phyloP scores from a whole-genome alignment of 768 basidiomycete genomes.

The Fomitopsis serialis region DNA sequence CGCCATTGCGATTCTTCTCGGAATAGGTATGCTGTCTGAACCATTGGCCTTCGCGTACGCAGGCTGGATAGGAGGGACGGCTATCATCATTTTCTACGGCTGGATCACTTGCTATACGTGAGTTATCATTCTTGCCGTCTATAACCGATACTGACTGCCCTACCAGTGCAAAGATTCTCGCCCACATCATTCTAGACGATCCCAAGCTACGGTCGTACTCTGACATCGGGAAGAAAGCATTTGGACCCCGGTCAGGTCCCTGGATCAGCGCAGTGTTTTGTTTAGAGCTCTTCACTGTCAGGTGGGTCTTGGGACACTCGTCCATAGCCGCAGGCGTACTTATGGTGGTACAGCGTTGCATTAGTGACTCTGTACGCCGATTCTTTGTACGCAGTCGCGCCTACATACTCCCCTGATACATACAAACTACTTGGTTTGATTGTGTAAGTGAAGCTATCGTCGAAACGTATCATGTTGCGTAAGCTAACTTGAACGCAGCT shows the following conservation, averaged over 20 bases:
- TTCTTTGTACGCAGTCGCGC: conserved; percentile 70
- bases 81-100: conserved; percentile 72
- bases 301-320: conserved; percentile 34
- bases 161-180: conserved; percentile 80
- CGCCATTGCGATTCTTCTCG: conserved; percentile 78
- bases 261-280: conserved; percentile 75
- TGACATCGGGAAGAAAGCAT: conserved; percentile 86
- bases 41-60: conserved; percentile 89
- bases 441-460: conserved; percentile 57
- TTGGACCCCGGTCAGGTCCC: conserved; percentile 65
- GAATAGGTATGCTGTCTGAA: conserved; percentile 86
- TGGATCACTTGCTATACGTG: conserved; percentile 86
- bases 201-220: conserved; percentile 73
- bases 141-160: conserved; percentile 3
- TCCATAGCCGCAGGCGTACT: background rate
- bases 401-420: conserved; percentile 55
- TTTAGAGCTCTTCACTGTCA: conserved; percentile 80
- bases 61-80: conserved; percentile 79
- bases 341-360: conserved; percentile 49
- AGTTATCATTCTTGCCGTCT: conserved; percentile 23
- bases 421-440: conserved; percentile 75
- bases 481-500: conserved; percentile 32
- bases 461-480: no score
- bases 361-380: conserved; percentile 90
- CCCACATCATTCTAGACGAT: conserved; percentile 67